Conservation (phyloP, 129 eudicot genomes). For the Flaveria ramosissima region DNA sequence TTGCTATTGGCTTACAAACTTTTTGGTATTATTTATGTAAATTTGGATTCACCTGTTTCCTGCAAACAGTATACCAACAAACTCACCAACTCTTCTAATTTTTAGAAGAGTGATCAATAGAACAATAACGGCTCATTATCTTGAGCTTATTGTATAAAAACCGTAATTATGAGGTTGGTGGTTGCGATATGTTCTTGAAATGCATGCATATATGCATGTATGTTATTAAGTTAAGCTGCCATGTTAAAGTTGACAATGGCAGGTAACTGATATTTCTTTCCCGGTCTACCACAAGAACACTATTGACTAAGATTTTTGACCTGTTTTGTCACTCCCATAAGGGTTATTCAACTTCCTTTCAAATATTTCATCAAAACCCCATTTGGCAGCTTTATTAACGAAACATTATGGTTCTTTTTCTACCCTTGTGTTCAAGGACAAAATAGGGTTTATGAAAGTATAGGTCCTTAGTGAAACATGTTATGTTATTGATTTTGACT, state of each 20-base stretch:
- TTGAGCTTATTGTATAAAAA: no score
- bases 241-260: no score
- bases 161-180: no score
- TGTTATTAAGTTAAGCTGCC: no score
- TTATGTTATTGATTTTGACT: background rate
- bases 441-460: no score
- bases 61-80: background rate
- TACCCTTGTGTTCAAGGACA: no score
- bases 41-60: background rate
- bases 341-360: background rate
- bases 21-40: background rate
- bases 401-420: slow-evolving; percentile 1
- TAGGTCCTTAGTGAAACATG: background rate
- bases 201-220: no score
- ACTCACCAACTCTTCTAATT: background rate
- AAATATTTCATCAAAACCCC: background rate
- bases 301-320: background rate
- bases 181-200: no score
- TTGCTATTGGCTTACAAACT: background rate
- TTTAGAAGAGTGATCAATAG: background rate
- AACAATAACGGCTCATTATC: no score
- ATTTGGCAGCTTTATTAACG: background rate
- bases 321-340: background rate
- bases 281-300: no score
- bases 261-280: no score